phyloP scores from a whole-genome alignment of 2,329 filamentous ascomycete genomes.

The Botryotinia calthae region DNA sequence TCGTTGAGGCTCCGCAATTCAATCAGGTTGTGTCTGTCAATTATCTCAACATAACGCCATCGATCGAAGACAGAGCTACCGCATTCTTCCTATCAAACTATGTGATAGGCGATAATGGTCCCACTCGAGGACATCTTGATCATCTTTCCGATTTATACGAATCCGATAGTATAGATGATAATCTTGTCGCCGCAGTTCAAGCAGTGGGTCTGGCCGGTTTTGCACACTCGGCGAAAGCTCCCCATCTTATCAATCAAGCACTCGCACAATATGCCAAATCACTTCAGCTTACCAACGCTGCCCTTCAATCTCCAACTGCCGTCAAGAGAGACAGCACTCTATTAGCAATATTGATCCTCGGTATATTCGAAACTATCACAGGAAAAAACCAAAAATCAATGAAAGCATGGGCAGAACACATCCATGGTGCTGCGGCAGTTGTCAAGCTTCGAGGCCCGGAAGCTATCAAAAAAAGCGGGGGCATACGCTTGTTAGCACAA shows the following conservation, averaged over 20 bases:
- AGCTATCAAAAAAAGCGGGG: constrained; percentile 48
- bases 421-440: constrained; percentile 52
- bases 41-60: constrained; percentile 34
- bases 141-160: constrained; percentile 53
- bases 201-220: constrained; percentile 54
- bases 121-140: constrained; percentile 51
- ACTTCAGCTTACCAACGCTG: constrained; percentile 50
- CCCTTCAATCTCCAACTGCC: constrained; percentile 47
- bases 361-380: constrained; percentile 54
- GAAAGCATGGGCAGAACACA: constrained; percentile 52
- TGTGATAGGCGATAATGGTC: constrained; percentile 40
- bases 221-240: constrained; percentile 41
- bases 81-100: constrained; percentile 34
- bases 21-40: constrained; percentile 22
- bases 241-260: constrained; percentile 47
- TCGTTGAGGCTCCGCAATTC: not conserved
- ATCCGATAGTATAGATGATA: constrained; percentile 42
- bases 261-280: constrained; percentile 52
- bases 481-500: constrained; percentile 54
- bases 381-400: constrained; percentile 48
- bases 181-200: constrained; percentile 50
- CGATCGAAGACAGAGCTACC: constrained; percentile 33
- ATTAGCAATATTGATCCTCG: constrained; percentile 53
- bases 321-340: constrained; percentile 54
- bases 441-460: constrained; percentile 49